Evolutionary conservation across 768 basidiomycete species (phyloP), one percentile per base, ranked within the genome.

Genomic region (Melanogaster broomeanus): DNA sequence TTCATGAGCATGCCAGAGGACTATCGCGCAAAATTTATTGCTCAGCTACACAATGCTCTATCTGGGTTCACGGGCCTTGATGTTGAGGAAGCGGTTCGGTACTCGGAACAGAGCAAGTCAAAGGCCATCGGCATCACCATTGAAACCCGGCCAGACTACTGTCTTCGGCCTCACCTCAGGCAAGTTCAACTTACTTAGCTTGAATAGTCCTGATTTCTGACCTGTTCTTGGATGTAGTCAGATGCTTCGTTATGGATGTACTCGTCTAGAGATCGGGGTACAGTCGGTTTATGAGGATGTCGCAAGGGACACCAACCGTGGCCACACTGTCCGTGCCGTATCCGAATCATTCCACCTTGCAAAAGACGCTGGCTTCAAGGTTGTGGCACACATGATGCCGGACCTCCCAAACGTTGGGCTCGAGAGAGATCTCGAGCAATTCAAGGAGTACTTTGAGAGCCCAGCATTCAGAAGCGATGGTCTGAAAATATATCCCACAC

Each of bases 1-100:
- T 99, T 99, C 71, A 98, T 99, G 94, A 98, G 95, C 65, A 96
- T 98, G 89, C 90, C 95, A 33, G 94, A 98, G 68, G 91, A 93
- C 40, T 98, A 99, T 67, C 83, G 97, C 53, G 85, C 83, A 53
- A 86, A 90, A 57, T 99, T 99, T 59, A 81, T 98, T 48, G 94
- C 96, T 2, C 95, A 98, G 55, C 77, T 99, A 49, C 97, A 98
- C 68, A 98, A 98, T 68, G 96, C 97, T 2, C 75, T 99, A 6
- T 94, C 92, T 15, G 97, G 97, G 0, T 95, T 90, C 65, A 98
- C 95, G 1, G 93, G 93, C 1, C 79, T 83, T 2, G 88, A 98
- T 57, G 84, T 99, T 13, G 97, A 98, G 59, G 97, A 99, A 70
- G 96, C 97, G 35, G 95, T 99, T 30, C 80, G 85, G 85, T 97